Base-by-base conservation (phyloP, 495 filamentous ascomycete genomes). In the Clavariopsis aquatica region DNA sequence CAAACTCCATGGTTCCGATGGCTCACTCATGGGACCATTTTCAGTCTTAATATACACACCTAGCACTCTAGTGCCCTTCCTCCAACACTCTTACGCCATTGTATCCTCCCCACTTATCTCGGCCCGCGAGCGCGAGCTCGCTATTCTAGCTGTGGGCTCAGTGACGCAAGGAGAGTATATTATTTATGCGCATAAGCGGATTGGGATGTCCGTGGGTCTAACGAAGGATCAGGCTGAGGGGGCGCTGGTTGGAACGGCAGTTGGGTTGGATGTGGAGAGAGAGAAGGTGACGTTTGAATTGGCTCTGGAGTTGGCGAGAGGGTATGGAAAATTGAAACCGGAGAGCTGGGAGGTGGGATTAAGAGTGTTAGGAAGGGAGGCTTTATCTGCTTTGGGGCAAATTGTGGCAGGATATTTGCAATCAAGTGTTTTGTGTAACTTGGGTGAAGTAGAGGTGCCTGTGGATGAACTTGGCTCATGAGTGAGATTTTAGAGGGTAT, bases 41-140 rank as follows among this genome's bases (percentile, higher is more conserved):
- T 8, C 2, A 3, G 15, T 43, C 38, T 17, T 43, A 3, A 43
- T 43, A 17, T 43, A 43, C 38, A 43, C 38, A 2, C 38, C 38
- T 6, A 43, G 15, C 38, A n/a, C 38, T 7, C 2, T 43, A 3
- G 13, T 43, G 5, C 38, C 38, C 6, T 43, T 15, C 38, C 8
- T 43, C 12, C 38, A 43, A 17, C 38, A 43, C 13, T 43, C 15
- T 3, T 17, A 7, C 38, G 38, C 38, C 13, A 17, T 17, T 10
- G 9, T 43, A 8, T 43, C 38, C 2, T 15, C 38, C 5, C 38
- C 38, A 43, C 13, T 43, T n/a, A 22, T 57, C 17, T 23, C 54
- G 20, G 12, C 54, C n/a, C n/a, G 24, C 17, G 54, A 57, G 29
- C 54, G 54, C 36, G 54, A 57, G 20, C 54, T 57, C 3, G 28